A percentile compares a stretch with the other conserved stretches of the same genome.
phyloP scores from a whole-genome alignment of 2,329 filamentous ascomycete species.

The Arthrinium phaeospermum region DNA sequence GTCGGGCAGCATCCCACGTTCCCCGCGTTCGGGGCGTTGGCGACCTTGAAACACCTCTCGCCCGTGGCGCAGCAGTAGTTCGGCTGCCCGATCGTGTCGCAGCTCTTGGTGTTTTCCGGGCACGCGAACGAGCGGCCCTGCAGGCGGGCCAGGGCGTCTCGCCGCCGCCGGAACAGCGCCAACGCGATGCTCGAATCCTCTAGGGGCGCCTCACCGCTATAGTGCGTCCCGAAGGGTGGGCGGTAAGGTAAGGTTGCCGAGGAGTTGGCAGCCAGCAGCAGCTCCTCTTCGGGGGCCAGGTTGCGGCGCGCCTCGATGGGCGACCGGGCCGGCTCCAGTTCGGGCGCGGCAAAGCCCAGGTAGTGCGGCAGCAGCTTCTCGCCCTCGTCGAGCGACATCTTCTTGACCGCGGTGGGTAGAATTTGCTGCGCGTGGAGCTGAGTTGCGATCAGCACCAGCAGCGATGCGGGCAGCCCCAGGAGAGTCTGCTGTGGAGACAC shows the following conservation, averaged over 20 bases:
- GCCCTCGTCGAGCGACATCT: slow-evolving; percentile 72
- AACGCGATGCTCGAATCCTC: slow-evolving; percentile 29
- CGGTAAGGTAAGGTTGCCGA: slow-evolving; percentile 46
- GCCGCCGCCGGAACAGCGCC: slow-evolving; percentile 49
- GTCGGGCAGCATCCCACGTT: slow-evolving; percentile 77
- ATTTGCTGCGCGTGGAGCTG: slow-evolving; percentile 41
- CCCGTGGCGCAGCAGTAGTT: slow-evolving; percentile 75
- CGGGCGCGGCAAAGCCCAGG: slow-evolving; percentile 52
- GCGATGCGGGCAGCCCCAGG: slow-evolving; percentile 48
- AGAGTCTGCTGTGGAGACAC: slow-evolving; percentile 28
- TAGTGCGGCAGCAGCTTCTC: slow-evolving; percentile 79
- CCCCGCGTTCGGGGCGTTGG: slow-evolving; percentile 63
- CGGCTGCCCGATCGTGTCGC: slow-evolving; percentile 66
- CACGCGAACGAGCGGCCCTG: slow-evolving; percentile 68
- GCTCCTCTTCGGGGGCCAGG: slow-evolving; percentile 34
- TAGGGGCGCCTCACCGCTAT: slow-evolving; percentile 30
- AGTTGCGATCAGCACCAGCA: slow-evolving; percentile 52
- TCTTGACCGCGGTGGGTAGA: slow-evolving; percentile 68
- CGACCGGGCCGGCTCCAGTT: slow-evolving; percentile 36
- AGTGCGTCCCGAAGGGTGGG: slow-evolving; percentile 59
- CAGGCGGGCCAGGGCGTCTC: slow-evolving; percentile 53
- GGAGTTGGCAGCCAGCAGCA: slow-evolving; percentile 37
- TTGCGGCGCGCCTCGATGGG: slow-evolving; percentile 37
- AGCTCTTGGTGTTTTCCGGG: slow-evolving; percentile 69
- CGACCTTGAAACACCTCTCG: slow-evolving; percentile 69